Evolutionary conservation across 1,284 basidiomycete species (phyloP).

Genomic region (Melampsora larici-populina): DNA sequence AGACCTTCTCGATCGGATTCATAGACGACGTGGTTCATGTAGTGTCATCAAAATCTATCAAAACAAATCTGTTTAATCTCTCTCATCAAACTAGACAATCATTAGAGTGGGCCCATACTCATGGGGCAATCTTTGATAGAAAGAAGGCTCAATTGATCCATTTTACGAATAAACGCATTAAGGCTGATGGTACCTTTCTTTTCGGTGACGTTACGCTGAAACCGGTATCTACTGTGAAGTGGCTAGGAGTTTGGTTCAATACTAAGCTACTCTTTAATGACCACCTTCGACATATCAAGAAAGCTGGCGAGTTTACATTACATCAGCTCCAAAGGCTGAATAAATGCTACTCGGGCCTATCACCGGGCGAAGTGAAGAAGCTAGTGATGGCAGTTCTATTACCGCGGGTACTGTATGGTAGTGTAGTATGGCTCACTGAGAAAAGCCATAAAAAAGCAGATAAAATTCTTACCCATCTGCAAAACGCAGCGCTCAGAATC

Average conservation of each 20-base stretch:
- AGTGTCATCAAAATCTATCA: not conserved
- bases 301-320: too few relatives aligned
- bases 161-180: not conserved
- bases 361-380: too few relatives aligned
- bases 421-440: conserved; percentile 3
- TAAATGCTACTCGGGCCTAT: too few relatives aligned
- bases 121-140: conserved; percentile 11
- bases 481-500: not conserved
- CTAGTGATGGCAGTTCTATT: too few relatives aligned
- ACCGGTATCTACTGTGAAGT: too few relatives aligned
- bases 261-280: too few relatives aligned
- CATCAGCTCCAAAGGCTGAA: too few relatives aligned
- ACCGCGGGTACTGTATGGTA: not conserved
- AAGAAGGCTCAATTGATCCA: conserved; percentile 4
- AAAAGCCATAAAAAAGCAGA: not conserved
- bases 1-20: not conserved
- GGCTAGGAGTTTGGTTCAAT: too few relatives aligned
- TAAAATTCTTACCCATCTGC: too few relatives aligned
- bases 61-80: not conserved
- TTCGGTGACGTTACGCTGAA: too few relatives aligned
- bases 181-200: too few relatives aligned
- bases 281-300: too few relatives aligned
- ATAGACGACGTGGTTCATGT: conserved; percentile 19
- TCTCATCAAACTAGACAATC: not conserved
- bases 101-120: not conserved